Evolutionary conservation across 352 stramenopile genomes (phyloP), one percentile per base, ranked within the genome.

Genomic region (Pythium guiyangense): DNA sequence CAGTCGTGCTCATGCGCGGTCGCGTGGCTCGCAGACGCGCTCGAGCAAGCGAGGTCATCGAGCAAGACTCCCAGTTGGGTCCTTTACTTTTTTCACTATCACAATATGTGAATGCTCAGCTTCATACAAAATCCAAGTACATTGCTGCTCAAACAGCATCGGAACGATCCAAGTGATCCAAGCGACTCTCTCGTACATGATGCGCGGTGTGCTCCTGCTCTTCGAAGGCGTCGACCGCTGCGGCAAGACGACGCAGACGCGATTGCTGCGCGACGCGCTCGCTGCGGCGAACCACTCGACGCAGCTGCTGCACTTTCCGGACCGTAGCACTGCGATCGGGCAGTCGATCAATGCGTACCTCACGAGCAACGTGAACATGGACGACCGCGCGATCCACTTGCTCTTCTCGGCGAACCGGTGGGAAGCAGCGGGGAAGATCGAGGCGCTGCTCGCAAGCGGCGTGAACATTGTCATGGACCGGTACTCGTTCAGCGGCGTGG

Each of bases 391-490:
- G 26, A 97, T 99, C 57, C 98, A 99, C 76, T 77, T 99, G 43
- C 80, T 99, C 27, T 99, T 99, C 79, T 97, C 94, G 39, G 97
- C 97, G 20, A 99, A 99, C 79, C 94, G 98, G 49, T 99, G 97
- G 98, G 98, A 99, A 70, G 86, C 89, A n/a, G 86, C 83, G 9
- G 52, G 50, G 29, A 81, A 79, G 53, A 88, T 96, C 39, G 74
- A 90, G 52, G 56, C 73, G 3, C 67, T 92, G 42, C 65, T 97
- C 6, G 49, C 54, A 8, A 78, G 72, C 53, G 96, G 96, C 31
- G 90, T 84, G 39, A 96, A 97, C 31, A 73, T 99, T 29, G 70
- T 99, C 39, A 96, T 98, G 69, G 97, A 99, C 77, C 86, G 97
- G 48, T 99, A 95, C 59, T 85, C 96, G 31, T 99, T 97, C 81